Percentiles rank a stretch among this genome's conserved stretches.
Conservation (phyloP, 2,329 filamentous ascomycete genomes). For the Thermothelomyces thermophilus region DNA sequence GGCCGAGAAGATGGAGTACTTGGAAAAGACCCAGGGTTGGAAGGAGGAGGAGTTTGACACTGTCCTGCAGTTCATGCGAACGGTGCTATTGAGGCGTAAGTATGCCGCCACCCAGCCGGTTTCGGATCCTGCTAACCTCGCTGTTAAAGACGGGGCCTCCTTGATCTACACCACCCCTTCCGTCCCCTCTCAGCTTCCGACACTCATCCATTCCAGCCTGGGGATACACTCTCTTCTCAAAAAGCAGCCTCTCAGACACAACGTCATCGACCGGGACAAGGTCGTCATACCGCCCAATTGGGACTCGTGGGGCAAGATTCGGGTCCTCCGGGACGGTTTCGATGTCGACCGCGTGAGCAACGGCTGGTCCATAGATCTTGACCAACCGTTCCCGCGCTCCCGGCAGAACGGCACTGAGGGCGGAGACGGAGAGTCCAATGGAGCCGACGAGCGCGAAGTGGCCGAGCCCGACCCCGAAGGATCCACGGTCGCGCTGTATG, state of each 20-base stretch:
- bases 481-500: slow-evolving; percentile 65
- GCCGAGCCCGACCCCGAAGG: slow-evolving; percentile 36
- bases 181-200: slow-evolving; percentile 68
- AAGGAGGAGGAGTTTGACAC: slow-evolving; percentile 96
- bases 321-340: slow-evolving; percentile 84
- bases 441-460: slow-evolving; percentile 19
- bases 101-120: slow-evolving; percentile 18
- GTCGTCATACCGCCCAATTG: slow-evolving; percentile 93
- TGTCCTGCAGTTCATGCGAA: slow-evolving; percentile 86
- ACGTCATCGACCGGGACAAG: slow-evolving; percentile 89
- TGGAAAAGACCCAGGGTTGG: slow-evolving; percentile 88
- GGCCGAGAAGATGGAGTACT: slow-evolving; percentile 81
- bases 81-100: slow-evolving; percentile 78
- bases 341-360: slow-evolving; percentile 81
- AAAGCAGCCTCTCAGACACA: slow-evolving; percentile 73
- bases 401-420: slow-evolving; percentile 18
- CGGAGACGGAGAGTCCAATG: slow-evolving; percentile 25
- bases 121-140: slow-evolving; percentile 15
- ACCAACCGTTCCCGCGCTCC: slow-evolving; percentile 43
- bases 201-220: slow-evolving; percentile 75
- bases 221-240: slow-evolving; percentile 80
- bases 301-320: slow-evolving; percentile 98
- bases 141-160: slow-evolving; percentile 63
- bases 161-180: slow-evolving; percentile 79
- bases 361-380: slow-evolving; percentile 80